Conservation (phyloP, 371 early-diverging fungal genomes). For the Mortierella sp. region DNA sequence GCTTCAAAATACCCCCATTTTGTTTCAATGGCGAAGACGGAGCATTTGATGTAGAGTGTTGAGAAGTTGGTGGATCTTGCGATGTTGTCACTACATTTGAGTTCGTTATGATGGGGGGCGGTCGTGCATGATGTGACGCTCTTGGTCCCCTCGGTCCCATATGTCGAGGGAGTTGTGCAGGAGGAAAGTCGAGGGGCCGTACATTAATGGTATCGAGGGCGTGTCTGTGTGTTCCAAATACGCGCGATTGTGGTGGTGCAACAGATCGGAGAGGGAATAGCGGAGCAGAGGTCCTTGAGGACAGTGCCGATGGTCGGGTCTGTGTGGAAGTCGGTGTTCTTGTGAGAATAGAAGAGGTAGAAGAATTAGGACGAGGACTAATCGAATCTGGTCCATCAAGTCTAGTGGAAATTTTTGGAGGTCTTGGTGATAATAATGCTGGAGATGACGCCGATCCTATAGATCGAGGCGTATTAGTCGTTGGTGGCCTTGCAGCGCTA, state of each 20-base stretch:
- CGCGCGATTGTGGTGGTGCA: conserved; percentile 39
- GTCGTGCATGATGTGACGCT: conserved; percentile 18
- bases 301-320: background rate
- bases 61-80: background rate
- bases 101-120: conserved; percentile 10
- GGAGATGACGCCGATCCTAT: background rate
- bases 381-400: background rate
- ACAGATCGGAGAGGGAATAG: conserved; percentile 50
- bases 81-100: background rate
- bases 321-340: background rate
- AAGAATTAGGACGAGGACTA: background rate
- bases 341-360: background rate
- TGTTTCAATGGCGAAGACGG: background rate
- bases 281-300: conserved; percentile 16
- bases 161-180: conserved; percentile 10
- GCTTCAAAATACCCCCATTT: conserved; percentile 28
- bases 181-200: conserved; percentile 13
- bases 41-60: background rate
- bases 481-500: background rate
- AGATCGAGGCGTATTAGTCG: background rate
- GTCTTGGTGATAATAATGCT: conserved; percentile 1
- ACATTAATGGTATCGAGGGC: conserved; percentile 33
- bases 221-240: conserved; percentile 50
- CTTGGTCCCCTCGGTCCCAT: conserved; percentile 8
- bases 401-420: background rate